Evolutionary conservation across 768 basidiomycete genomes (phyloP), one percentile per base, ranked within the genome.

Genomic region (Trichaptum fuscoviolaceum): DNA sequence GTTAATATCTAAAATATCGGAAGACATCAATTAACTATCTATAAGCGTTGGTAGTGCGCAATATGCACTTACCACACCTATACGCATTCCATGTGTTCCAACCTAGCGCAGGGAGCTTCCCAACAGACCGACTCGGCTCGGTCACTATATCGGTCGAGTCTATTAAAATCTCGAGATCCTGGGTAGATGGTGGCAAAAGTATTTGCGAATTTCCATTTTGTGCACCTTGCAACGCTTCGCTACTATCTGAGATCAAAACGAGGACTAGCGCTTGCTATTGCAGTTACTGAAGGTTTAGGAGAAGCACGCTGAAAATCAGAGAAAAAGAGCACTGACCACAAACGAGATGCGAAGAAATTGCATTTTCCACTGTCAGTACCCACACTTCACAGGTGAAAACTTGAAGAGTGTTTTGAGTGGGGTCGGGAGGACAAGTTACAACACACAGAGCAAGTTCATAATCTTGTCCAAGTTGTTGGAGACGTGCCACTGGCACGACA

Each of bases 11-110:
- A 65, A 4, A 36, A 63, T 35, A 58, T 6, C 1, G 15, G 64
- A 35, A 62, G 20, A 58, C 60, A 67, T n/a, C 24, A 66, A 62
- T 65, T 10, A 64, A 35, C 24, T 2, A 2, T 52, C 15, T 61
- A 12, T 24, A 18, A 24, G 23, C 23, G 4, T 61, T 24, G 10
- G 24, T 2, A 61, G 15, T 9, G 23, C 23, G 9, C 2, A 15
- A 52, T 25, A 34, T 23, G 23, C 10, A 66, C 77, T 2, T 70
- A 80, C 79, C 67, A 64, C 83, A 78, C 36, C 74, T 73, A 68
- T 83, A 84, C 1, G 83, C 83, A 66, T 85, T 85, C 84, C 84
- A 84, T 23, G 78, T 73, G 68, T 85, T 85, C 84, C 84, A 85
- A 34, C 84, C 84, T 9, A 85, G 73, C n/a, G 82, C 84, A 60